A percentile compares a stretch with the other conserved stretches of the same genome.
Evolutionary conservation across 306 rosid species (phyloP).

Genomic region (Medicago ruthenica): DNA sequence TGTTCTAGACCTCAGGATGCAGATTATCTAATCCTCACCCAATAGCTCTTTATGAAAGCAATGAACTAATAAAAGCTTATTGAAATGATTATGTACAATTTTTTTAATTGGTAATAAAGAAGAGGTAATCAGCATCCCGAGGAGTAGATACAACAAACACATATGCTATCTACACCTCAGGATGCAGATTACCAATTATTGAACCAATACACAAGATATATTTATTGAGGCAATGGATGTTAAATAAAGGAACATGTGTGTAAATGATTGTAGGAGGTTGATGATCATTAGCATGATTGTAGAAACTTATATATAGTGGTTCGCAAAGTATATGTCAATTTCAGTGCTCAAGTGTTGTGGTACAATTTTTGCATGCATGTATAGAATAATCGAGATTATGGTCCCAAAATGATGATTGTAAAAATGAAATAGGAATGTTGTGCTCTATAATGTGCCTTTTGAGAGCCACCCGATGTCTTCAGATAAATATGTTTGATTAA

Average conservation of each 20-base stretch:
- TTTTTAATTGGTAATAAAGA: neutral
- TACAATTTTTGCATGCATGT: neutral
- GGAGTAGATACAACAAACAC: neutral
- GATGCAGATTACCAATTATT: slow-evolving; percentile 1
- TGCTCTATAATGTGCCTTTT: neutral
- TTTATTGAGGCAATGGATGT: neutral
- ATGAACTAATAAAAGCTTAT: neutral
- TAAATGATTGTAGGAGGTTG: neutral
- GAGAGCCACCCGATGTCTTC: no score
- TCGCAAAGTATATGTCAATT: neutral
- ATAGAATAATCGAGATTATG: neutral
- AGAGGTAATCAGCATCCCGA: neutral
- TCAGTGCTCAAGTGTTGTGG: neutral
- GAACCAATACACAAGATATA: neutral
- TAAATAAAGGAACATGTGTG: neutral
- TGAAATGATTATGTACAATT: neutral
- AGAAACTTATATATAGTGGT: neutral
- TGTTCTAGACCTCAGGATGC: neutral
- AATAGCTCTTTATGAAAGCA: neutral
- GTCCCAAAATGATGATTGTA: neutral
- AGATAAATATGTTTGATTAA: neutral
- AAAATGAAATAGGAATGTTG: neutral
- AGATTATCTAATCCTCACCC: neutral
- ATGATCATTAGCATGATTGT: neutral
- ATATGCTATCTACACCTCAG: neutral